A percentile compares a stretch with the other conserved stretches of the same genome.
phyloP scores from a whole-genome alignment of 257 asterid genomes.

The Solanum tarapatanum region DNA sequence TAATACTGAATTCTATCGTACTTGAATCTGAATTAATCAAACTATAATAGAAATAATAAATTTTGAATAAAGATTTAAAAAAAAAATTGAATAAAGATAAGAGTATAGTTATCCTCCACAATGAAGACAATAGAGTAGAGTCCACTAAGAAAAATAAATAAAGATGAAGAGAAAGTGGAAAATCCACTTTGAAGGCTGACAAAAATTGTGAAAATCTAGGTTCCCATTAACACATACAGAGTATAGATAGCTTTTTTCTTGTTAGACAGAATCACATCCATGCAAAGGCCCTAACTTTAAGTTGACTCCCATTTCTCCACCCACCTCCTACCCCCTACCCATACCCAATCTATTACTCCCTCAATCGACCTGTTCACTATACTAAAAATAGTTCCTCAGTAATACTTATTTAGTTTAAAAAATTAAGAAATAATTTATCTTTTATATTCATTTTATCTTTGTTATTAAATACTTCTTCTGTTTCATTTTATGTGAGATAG shows the following conservation, averaged over 20 bases:
- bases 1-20: no score
- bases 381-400: no score
- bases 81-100: no score
- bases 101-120: background rate
- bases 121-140: background rate
- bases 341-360: background rate
- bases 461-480: fast-evolving
- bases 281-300: constrained; percentile 1
- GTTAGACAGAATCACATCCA: background rate
- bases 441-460: no score
- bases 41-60: background rate
- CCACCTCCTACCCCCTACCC: background rate
- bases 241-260: background rate
- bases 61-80: no score
- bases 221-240: background rate
- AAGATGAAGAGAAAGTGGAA: background rate
- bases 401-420: no score
- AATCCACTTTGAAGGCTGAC: background rate
- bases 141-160: background rate
- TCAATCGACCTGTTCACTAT: no score
- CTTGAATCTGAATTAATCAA: background rate
- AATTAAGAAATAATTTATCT: no score
- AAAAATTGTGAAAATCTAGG: constrained; percentile 2
- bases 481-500: no score
- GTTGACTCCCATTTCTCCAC: constrained; percentile 9